These are phyloP conservation scores for Yamadazyma ubonensis DNA, from an alignment of 805 yeast species.

Conservation along the genomic window DNA sequence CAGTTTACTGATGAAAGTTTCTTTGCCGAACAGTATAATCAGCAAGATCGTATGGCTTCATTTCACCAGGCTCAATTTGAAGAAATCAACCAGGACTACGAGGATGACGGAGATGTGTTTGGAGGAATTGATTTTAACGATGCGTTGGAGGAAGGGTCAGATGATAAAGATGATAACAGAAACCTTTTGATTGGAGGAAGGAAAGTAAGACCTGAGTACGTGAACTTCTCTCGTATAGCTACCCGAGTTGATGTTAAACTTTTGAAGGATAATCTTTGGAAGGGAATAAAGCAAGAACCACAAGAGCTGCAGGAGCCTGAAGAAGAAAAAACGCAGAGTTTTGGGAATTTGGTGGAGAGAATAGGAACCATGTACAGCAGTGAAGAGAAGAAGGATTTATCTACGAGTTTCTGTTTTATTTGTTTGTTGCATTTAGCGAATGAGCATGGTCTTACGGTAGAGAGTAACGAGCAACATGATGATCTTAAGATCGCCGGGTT, in stretches of 20 bases:
- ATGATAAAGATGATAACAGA: conserved; percentile 7
- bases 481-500: conserved; percentile 34
- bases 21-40: conserved; percentile 67
- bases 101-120: conserved; percentile 31
- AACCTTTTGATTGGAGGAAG: conserved; percentile 17
- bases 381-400: conserved; percentile 42
- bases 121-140: conserved; percentile 45
- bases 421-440: conserved; percentile 46
- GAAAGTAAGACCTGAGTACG: conserved; percentile 37
- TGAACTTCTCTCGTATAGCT: conserved; percentile 43
- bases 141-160: conserved; percentile 15
- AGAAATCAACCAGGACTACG: conserved; percentile 35
- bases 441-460: conserved; percentile 39
- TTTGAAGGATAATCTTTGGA: conserved; percentile 43
- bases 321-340: conserved; percentile 19
- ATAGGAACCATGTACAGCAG: conserved; percentile 34
- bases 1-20: conserved; percentile 59
- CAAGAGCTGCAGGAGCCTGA: no score
- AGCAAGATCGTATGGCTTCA: conserved; percentile 38
- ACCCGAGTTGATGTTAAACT: conserved; percentile 42
- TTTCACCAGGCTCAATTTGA: conserved; percentile 43
- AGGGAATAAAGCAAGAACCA: conserved; percentile 26
- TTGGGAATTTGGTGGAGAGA: conserved; percentile 34
- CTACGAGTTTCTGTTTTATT: conserved; percentile 47
- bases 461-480: conserved; percentile 31